Conservation (phyloP, 345 rosid species). For the rapeseed (Brassica napus) region DNA sequence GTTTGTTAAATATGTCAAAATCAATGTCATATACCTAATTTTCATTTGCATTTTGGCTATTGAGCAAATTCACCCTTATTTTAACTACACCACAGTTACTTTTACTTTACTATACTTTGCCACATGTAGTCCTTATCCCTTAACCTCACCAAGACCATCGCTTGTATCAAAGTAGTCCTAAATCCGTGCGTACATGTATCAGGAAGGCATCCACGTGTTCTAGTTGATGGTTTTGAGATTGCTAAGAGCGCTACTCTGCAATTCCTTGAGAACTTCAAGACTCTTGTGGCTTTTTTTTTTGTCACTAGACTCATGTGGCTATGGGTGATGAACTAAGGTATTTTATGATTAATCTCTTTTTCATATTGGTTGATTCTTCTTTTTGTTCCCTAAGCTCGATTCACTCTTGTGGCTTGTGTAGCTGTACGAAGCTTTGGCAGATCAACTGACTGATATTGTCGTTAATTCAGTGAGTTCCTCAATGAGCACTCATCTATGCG, state of each 20-base stretch:
- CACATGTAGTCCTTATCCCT: too few relatives aligned
- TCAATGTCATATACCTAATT: too few relatives aligned
- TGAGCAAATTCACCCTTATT: too few relatives aligned
- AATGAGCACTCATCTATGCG: neutral
- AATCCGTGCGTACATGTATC: constrained; percentile 17
- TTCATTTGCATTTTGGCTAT: too few relatives aligned
- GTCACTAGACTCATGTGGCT: too few relatives aligned
- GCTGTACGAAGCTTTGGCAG: constrained; percentile 93
- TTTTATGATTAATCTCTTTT: constrained; percentile 12
- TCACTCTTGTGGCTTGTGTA: constrained; percentile 34
- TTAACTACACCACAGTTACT: too few relatives aligned
- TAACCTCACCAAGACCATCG: too few relatives aligned
- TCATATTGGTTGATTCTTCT: neutral
- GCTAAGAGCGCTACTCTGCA: constrained; percentile 94
- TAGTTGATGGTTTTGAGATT: constrained; percentile 97
- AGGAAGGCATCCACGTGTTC: constrained; percentile 99
- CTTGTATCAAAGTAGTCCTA: too few relatives aligned
- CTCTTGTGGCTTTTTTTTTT: constrained; percentile 61
- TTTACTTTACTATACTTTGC: too few relatives aligned
- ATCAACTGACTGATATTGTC: constrained; percentile 91
- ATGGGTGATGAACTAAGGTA: constrained; percentile 96
- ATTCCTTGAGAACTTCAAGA: constrained; percentile 91
- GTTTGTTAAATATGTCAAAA: too few relatives aligned
- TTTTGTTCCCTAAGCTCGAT: neutral
- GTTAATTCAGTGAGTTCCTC: constrained; percentile 70